A percentile compares a stretch with the other conserved stretches of the same genome.
These are phyloP conservation scores for Buxus sempervirens DNA, from an alignment of 164 flowering plant genomes.

Conservation along the genomic window DNA sequence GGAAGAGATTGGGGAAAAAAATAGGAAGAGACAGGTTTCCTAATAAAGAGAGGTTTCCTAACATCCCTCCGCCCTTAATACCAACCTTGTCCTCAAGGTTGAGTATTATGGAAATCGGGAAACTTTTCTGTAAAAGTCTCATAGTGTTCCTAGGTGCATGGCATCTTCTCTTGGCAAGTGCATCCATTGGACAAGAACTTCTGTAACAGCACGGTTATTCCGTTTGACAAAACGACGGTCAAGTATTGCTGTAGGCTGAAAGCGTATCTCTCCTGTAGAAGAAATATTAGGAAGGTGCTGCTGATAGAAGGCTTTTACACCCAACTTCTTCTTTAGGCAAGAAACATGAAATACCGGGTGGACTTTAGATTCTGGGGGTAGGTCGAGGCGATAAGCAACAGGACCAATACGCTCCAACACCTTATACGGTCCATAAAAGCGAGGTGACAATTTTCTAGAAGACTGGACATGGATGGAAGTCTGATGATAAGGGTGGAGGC, in stretches of 20 bases:
- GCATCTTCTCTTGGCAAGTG: not conserved
- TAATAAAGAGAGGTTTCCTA: too few relatives aligned
- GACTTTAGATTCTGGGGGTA: not conserved
- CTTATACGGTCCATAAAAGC: slow-evolving; percentile 5
- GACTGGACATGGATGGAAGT: not conserved
- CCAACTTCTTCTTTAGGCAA: not conserved
- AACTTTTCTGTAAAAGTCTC: too few relatives aligned
- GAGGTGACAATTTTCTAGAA: not conserved
- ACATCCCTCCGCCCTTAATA: too few relatives aligned
- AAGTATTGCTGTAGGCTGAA: not conserved
- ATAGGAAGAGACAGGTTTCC: too few relatives aligned
- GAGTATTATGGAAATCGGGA: too few relatives aligned
- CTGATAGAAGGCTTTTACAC: not conserved
- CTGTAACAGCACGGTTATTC: not conserved
- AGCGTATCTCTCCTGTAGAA: not conserved
- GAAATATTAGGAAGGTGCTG: not conserved
- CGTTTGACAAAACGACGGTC: not conserved
- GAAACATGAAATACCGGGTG: slow-evolving; percentile 9
- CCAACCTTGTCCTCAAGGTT: too few relatives aligned
- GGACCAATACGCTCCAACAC: not conserved
- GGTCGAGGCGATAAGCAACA: slow-evolving; percentile 3
- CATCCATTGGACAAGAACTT: not conserved
- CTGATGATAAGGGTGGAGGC: slow-evolving; percentile 11
- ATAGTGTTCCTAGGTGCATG: not conserved
- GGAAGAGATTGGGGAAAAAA: too few relatives aligned